Percentiles rank a stretch among this genome's conserved stretches.
These are phyloP conservation scores for Phytophthora brassicae DNA, from an alignment of 352 stramenopile genomes.

Conservation along the genomic window DNA sequence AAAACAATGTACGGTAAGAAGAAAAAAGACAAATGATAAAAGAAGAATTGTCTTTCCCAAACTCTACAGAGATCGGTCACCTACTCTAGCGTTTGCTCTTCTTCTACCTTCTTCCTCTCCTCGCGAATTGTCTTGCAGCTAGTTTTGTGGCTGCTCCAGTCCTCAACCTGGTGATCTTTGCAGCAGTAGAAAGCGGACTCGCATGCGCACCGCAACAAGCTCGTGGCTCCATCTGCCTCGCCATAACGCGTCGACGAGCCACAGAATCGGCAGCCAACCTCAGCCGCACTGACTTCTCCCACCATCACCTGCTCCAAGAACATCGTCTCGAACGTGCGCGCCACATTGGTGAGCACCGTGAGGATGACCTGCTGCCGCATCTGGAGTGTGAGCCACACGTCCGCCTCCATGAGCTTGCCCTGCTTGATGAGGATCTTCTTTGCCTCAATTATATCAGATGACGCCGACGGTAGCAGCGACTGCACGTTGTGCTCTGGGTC, in stretches of 20 bases:
- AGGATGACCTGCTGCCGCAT: slow-evolving; percentile 86
- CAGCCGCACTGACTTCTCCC: slow-evolving; percentile 52
- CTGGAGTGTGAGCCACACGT: slow-evolving; percentile 84
- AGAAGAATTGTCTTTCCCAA: slow-evolving; percentile 7
- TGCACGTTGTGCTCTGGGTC: slow-evolving; percentile 80
- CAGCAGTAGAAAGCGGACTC: slow-evolving; percentile 81
- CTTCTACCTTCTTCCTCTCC: slow-evolving; percentile 30
- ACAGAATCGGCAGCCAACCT: slow-evolving; percentile 75
- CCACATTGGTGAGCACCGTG: slow-evolving; percentile 79
- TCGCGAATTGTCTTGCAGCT: slow-evolving; percentile 75
- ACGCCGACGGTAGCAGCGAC: slow-evolving; percentile 72
- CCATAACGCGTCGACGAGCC: slow-evolving; percentile 44
- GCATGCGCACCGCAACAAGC: slow-evolving; percentile 70
- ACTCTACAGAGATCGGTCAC: slow-evolving; percentile 8
- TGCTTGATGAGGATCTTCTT: slow-evolving; percentile 71
- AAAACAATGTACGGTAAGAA: too few relatives aligned
- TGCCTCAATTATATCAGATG: slow-evolving; percentile 47
- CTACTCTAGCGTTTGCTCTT: slow-evolving; percentile 8
- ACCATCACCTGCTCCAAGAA: slow-evolving; percentile 77
- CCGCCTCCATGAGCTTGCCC: slow-evolving; percentile 77
- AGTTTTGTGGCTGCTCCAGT: slow-evolving; percentile 81
- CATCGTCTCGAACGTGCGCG: slow-evolving; percentile 85
- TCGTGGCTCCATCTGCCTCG: slow-evolving; percentile 14
- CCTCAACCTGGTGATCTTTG: slow-evolving; percentile 81
- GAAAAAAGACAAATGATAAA: too few relatives aligned